These are phyloP conservation scores for Vachellia collinsii DNA, from an alignment of 306 rosid genomes.

Conservation along the genomic window DNA sequence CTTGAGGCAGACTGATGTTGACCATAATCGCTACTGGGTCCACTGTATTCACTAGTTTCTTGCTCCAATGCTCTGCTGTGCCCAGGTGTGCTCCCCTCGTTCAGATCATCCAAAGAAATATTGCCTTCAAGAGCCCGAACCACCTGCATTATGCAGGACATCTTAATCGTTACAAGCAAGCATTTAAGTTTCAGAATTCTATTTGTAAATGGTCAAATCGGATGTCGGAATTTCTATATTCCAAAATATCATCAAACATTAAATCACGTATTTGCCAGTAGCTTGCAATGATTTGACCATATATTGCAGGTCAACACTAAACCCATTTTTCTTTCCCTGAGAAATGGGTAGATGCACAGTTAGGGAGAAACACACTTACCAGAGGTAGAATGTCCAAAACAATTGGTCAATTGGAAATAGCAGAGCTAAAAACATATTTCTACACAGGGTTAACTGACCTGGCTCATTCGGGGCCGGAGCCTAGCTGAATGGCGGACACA, in stretches of 20 bases:
- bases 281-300: slow-evolving; percentile 1
- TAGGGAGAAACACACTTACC: too few relatives aligned
- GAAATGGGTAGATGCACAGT: neutral
- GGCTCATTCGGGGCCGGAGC: slow-evolving; percentile 67
- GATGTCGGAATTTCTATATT: slow-evolving; percentile 7
- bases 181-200: slow-evolving; percentile 15
- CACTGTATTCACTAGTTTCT: slow-evolving; percentile 42
- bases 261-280: neutral
- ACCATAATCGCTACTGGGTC: slow-evolving; percentile 55
- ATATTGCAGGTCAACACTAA: neutral
- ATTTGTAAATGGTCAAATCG: neutral
- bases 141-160: slow-evolving; percentile 46
- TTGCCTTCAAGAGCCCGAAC: slow-evolving; percentile 87
- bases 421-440: neutral
- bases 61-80: slow-evolving; percentile 45
- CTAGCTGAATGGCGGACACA: slow-evolving; percentile 59
- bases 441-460: slow-evolving; percentile 44
- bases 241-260: neutral
- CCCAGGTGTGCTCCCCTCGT: slow-evolving; percentile 67
- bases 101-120: slow-evolving; percentile 71
- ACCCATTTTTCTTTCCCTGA: neutral
- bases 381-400: neutral
- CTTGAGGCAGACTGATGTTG: slow-evolving; percentile 49
- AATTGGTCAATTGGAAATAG: neutral
- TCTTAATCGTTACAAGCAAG: slow-evolving; percentile 1